Conservation (phyloP, 2,329 filamentous ascomycete genomes). For the Botrytis hyacinthi region DNA sequence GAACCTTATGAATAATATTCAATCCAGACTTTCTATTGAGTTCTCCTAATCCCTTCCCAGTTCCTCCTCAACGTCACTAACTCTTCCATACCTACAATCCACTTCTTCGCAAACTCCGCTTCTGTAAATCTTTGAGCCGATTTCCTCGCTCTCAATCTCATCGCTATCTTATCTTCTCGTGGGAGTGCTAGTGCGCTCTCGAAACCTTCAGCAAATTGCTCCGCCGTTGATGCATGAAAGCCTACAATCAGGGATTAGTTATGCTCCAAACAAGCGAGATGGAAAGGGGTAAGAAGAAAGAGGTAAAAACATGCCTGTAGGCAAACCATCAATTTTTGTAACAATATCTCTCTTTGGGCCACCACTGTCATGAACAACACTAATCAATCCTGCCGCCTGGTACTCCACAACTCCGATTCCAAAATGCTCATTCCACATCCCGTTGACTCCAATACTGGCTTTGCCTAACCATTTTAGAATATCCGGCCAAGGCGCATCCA, state of each 20-base stretch:
- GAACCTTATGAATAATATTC: background rate
- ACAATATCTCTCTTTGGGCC: constrained; percentile 95
- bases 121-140: constrained; percentile 87
- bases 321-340: constrained; percentile 70
- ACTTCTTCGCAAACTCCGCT: constrained; percentile 76
- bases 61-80: constrained; percentile 51
- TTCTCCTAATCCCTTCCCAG: constrained; percentile 11
- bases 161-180: constrained; percentile 65
- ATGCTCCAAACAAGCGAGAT: background rate
- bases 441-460: constrained; percentile 85
- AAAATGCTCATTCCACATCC: constrained; percentile 99
- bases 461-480: constrained; percentile 76
- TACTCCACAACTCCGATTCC: constrained; percentile 98
- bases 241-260: constrained; percentile 48
- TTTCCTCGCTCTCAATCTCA: constrained; percentile 71
- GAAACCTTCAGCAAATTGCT: constrained; percentile 79
- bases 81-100: constrained; percentile 71
- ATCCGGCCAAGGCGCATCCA: constrained; percentile 85
- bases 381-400: constrained; percentile 88
- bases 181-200: constrained; percentile 70
- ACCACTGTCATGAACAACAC: constrained; percentile 89
- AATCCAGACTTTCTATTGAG: background rate
- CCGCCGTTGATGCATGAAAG: constrained; percentile 76
- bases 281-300: background rate
- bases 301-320: constrained; percentile 60